Percentiles rank a stretch among this genome's conserved stretches.
Evolutionary conservation across 768 basidiomycete species (phyloP).

Genomic region (Tylopilus sp.): DNA sequence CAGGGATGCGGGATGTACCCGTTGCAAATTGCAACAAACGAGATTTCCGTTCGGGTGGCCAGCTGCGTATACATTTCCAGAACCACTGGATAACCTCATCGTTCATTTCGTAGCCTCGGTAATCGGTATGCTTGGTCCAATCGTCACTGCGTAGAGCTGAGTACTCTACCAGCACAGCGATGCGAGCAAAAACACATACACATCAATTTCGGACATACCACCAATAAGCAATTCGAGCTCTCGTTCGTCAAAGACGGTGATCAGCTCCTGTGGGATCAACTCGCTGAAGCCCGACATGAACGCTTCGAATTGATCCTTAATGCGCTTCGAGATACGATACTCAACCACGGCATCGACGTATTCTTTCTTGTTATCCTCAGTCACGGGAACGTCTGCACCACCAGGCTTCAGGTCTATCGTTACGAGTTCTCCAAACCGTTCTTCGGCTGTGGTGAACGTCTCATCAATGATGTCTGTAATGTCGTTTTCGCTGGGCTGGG

Average conservation of each 20-base stretch:
- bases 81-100: constrained; percentile 99
- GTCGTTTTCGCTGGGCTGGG: constrained; percentile 79
- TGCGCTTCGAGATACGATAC: constrained; percentile 95
- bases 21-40: constrained; percentile 95
- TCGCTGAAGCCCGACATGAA: constrained; percentile 99
- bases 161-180: neutral
- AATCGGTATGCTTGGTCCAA: constrained; percentile 99
- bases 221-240: constrained; percentile 97
- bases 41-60: constrained; percentile 98
- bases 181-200: constrained; percentile 51
- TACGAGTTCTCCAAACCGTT: constrained; percentile 97
- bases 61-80: constrained; percentile 97
- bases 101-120: constrained; percentile 92
- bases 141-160: constrained; percentile 59
- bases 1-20: constrained; percentile 94
- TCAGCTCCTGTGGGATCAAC: constrained; percentile 93
- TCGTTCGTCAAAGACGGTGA: constrained; percentile 98
- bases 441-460: constrained; percentile 95
- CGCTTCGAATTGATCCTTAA: constrained; percentile 98
- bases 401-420: constrained; percentile 93
- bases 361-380: constrained; percentile 98
- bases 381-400: constrained; percentile 83
- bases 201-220: constrained; percentile 99
- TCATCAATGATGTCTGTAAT: constrained; percentile 98
- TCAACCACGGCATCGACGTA: constrained; percentile 94